Base-by-base conservation (phyloP, 495 filamentous ascomycete species). In the Cercophora sp. region DNA sequence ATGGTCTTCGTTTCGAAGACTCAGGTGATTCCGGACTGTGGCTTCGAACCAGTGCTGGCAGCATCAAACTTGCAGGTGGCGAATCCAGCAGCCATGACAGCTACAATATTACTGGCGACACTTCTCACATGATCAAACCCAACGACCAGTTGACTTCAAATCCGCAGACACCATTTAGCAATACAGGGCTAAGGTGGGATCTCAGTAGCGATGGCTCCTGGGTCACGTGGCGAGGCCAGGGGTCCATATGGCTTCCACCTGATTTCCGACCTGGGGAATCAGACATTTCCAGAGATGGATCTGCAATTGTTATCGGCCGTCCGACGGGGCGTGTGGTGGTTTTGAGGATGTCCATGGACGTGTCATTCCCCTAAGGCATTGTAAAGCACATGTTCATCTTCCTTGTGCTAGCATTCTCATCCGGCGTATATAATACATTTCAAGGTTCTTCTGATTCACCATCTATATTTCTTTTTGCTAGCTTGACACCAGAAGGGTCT, bases 401-500 rank as follows among this genome's bases (percentile, higher is more conserved):
- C n/a, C n/a, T 39, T 39, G 18, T 8, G 22, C 36, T 5, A 39
- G 18, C 36, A 20, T 15, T 19, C 22, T 39, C 36, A 19, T 19
- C 16, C 22, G 36, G 16, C 16, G 22, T 39, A n/a, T 39, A 15
- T 39, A 18, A 39, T 39, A 19, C n/a, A n/a, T 54, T 48, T 19
- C 1, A 54, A 46, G n/a, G 1, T 19, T 26, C 34, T 40, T 13
- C 42, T 24, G 9, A 16, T 34, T 22, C 20, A 34, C 43, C 25
- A 20, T 55, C 24, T 55, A 1, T 46, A 31, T 54, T 41, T 43
- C 43, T 54, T 54, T 43, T 47, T 47, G 48, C 50, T 52, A 54
- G 42, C 52, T 43, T 54, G 44, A 54, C 52, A 54, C 36, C 34
- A 54, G 43, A 54, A 48, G 52, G 42, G 52, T n/a, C 52, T 42